Conservation (phyloP, 352 stramenopile genomes). For the Phytopythium sindhum region DNA sequence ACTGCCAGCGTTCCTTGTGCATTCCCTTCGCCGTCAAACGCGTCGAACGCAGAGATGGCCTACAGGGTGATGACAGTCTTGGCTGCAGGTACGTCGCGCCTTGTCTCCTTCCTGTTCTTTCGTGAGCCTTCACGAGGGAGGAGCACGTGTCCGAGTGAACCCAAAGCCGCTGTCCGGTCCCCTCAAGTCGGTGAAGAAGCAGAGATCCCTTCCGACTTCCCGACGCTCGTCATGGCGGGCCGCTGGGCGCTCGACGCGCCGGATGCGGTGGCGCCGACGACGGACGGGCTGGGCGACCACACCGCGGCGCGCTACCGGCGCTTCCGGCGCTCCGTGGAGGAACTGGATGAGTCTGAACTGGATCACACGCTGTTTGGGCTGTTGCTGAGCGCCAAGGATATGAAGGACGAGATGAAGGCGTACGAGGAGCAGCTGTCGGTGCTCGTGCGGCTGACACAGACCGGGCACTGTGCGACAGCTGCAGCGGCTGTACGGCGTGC, state of each 20-base stretch:
- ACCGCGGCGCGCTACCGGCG: neutral
- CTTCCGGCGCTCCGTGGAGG: neutral
- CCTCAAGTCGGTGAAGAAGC: too few species aligned
- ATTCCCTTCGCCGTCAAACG: too few species aligned
- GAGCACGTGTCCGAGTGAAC: neutral
- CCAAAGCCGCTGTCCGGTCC: too few species aligned
- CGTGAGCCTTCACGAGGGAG: too few species aligned
- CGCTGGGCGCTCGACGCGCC: neutral
- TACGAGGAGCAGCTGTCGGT: neutral
- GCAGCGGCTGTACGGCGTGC: neutral
- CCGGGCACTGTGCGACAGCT: neutral
- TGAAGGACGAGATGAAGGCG: neutral
- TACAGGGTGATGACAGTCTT: too few species aligned
- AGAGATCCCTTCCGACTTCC: too few species aligned
- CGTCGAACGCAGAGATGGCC: too few species aligned
- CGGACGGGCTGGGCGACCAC: neutral
- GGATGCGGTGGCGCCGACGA: neutral
- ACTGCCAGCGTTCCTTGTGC: too few species aligned
- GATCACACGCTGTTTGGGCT: conserved; percentile 1
- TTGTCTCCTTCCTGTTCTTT: too few species aligned
- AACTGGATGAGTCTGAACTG: neutral
- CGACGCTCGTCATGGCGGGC: neutral
- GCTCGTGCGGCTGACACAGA: neutral
- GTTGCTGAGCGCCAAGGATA: neutral
- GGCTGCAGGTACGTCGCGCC: too few species aligned